Percentiles rank a stretch among this genome's conserved stretches.
phyloP scores from a whole-genome alignment of 306 rosid species.

The Vigna reflexopilosa region DNA sequence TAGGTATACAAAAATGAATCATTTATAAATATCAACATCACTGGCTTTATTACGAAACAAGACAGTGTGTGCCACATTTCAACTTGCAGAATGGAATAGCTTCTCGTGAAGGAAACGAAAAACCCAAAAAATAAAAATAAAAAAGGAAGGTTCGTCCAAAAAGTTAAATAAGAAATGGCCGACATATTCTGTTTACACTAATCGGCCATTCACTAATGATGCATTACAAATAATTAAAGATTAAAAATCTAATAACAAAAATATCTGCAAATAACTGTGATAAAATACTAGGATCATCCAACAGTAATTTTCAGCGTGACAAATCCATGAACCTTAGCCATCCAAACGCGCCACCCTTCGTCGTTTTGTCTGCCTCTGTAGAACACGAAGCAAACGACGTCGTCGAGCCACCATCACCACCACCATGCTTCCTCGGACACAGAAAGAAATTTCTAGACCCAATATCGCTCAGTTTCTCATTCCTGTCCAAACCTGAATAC shows the following conservation, averaged over 20 bases:
- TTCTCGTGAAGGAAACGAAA: not conserved
- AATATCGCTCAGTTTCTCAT: conserved; percentile 60
- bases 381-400: conserved; percentile 61
- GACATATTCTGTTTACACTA: conserved; percentile 1
- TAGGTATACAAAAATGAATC: no score
- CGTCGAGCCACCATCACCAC: conserved; percentile 34
- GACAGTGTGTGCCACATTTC: not conserved
- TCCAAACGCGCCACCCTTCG: conserved; percentile 49
- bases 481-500: conserved; percentile 70
- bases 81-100: conserved; percentile 15
- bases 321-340: conserved; percentile 78
- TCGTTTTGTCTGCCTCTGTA: conserved; percentile 52
- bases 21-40: not conserved
- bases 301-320: conserved; percentile 46
- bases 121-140: not conserved
- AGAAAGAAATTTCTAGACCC: conserved; percentile 87
- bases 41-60: not conserved
- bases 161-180: not conserved
- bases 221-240: not conserved
- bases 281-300: not conserved
- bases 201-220: not conserved
- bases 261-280: not conserved
- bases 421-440: conserved; percentile 51
- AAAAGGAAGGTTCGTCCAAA: not conserved
- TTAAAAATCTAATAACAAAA: not conserved